Percentiles rank a stretch among this genome's conserved stretches.
These are phyloP conservation scores for Fonsecaea pedrosoi DNA, from an alignment of 2,329 filamentous ascomycete genomes.

Conservation along the genomic window DNA sequence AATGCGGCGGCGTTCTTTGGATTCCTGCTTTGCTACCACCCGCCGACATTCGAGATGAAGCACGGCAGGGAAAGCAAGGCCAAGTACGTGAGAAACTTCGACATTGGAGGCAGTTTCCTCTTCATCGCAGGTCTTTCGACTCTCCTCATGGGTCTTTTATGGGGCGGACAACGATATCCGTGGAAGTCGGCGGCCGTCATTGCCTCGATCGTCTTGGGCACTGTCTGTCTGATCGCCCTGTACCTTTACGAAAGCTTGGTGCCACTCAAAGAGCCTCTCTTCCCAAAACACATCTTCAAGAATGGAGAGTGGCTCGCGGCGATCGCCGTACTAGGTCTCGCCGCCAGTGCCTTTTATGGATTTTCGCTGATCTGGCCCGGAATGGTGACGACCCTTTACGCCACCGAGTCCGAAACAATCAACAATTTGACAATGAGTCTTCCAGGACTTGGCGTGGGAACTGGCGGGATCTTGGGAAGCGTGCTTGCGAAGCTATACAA, in stretches of 20 bases:
- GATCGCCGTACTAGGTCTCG: too few relatives aligned
- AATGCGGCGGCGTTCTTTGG: slow-evolving; percentile 4
- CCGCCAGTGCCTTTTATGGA: too few relatives aligned
- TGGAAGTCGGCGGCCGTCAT: slow-evolving; percentile 51
- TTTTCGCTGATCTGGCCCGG: too few relatives aligned
- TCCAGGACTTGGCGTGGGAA: too few relatives aligned
- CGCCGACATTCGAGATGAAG: slow-evolving; percentile 40
- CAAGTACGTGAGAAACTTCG: slow-evolving; percentile 52
- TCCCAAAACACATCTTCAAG: slow-evolving; percentile 42
- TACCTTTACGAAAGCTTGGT: slow-evolving; percentile 49
- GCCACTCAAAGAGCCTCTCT: slow-evolving; percentile 48
- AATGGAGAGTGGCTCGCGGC: too few relatives aligned
- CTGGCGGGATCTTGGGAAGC: too few relatives aligned
- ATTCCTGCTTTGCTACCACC: slow-evolving; percentile 19
- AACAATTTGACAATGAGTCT: too few relatives aligned
- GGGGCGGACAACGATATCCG: slow-evolving; percentile 50
- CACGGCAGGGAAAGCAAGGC: slow-evolving; percentile 26
- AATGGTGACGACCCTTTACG: too few relatives aligned
- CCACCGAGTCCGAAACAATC: too few relatives aligned
- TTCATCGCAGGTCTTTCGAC: slow-evolving; percentile 50
- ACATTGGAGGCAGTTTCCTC: slow-evolving; percentile 54
- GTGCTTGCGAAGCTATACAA: too few relatives aligned
- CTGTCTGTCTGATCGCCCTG: slow-evolving; percentile 46
- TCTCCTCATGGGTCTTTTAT: slow-evolving; percentile 53
- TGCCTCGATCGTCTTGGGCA: slow-evolving; percentile 48